These are phyloP conservation scores for Catharanthus roseus DNA, from an alignment of 257 asterid genomes.

Conservation along the genomic window DNA sequence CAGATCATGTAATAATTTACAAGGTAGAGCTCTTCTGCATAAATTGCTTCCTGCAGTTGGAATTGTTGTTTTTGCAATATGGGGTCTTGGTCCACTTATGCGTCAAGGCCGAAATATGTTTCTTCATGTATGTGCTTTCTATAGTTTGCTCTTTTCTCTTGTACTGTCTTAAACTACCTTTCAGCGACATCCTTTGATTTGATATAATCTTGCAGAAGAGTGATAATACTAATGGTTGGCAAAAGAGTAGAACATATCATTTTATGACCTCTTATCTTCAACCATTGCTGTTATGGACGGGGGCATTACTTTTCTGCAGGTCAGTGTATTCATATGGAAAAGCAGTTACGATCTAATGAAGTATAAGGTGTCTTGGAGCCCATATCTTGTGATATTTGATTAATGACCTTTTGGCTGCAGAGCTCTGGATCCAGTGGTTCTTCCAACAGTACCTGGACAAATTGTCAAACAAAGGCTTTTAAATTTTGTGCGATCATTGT, in stretches of 20 bases:
- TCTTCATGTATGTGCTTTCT: conserved; percentile 42
- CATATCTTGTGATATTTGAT: neutral
- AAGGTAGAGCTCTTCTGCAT: conserved; percentile 46
- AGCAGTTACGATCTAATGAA: neutral
- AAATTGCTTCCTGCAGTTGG: conserved; percentile 78
- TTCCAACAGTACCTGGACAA: conserved; percentile 86
- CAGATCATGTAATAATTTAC: conserved; percentile 61
- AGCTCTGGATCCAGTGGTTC: conserved; percentile 74
- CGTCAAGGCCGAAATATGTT: conserved; percentile 60
- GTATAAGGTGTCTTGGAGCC: neutral
- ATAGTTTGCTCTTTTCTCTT: conserved; percentile 19
- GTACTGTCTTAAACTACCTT: conserved; percentile 9
- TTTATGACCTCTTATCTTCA: conserved; percentile 68
- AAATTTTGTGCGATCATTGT: conserved; percentile 81
- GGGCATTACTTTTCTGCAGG: conserved; percentile 89
- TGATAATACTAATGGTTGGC: conserved; percentile 56
- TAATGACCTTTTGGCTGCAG: conserved; percentile 35
- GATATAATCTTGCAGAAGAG: conserved; percentile 58
- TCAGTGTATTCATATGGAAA: conserved; percentile 30
- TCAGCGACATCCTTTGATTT: conserved; percentile 7
- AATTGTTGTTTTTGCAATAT: conserved; percentile 59
- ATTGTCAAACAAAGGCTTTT: conserved; percentile 72
- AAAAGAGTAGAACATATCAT: conserved; percentile 67
- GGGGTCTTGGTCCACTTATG: conserved; percentile 84
- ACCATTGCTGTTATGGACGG: conserved; percentile 80